phyloP scores from a whole-genome alignment of 2,329 filamentous ascomycete species.

The Scolecobasidium constrictum region DNA sequence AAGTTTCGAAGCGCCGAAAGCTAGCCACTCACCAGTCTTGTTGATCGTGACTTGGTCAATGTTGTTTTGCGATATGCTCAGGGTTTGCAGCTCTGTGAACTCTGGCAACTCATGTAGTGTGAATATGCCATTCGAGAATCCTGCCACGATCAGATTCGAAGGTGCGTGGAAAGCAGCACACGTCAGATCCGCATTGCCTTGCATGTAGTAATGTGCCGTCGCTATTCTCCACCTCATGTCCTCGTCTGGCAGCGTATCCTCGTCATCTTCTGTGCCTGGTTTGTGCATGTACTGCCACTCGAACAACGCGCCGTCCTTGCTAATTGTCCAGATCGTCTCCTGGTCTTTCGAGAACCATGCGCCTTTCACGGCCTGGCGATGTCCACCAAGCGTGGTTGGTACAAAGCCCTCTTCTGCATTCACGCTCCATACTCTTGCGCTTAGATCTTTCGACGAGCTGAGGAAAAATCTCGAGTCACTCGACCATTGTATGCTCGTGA shows the following conservation, averaged over 20 bases:
- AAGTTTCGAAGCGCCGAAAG: conserved; percentile 88
- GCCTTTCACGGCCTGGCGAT: conserved; percentile 80
- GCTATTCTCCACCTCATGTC: conserved; percentile 83
- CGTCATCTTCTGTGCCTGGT: conserved; percentile 42
- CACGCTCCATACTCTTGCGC: conserved; percentile 88
- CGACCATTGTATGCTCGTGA: conserved; percentile 87
- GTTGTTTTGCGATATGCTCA: conserved; percentile 87
- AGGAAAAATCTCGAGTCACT: conserved; percentile 93
- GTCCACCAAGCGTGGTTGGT: conserved; percentile 81
- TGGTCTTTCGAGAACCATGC: conserved; percentile 96
- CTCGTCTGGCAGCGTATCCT: conserved; percentile 40
- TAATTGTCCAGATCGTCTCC: conserved; percentile 91
- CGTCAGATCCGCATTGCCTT: conserved; percentile 73
- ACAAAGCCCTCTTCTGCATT: conserved; percentile 77
- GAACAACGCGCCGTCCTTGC: conserved; percentile 94
- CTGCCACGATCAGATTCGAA: conserved; percentile 87
- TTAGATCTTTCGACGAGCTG: conserved; percentile 83
- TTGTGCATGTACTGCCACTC: conserved; percentile 73
- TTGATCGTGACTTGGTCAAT: conserved; percentile 95
- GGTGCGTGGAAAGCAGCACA: conserved; percentile 84
- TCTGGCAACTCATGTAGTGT: conserved; percentile 91
- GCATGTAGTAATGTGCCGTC: conserved; percentile 89
- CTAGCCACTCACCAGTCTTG: conserved; percentile 89
- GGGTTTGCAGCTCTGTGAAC: conserved; percentile 87
- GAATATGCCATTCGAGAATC: conserved; percentile 91